A percentile compares a stretch with the other conserved stretches of the same genome.
phyloP scores from a whole-genome alignment of 495 filamentous ascomycete genomes.

The Penicillium desertorum region DNA sequence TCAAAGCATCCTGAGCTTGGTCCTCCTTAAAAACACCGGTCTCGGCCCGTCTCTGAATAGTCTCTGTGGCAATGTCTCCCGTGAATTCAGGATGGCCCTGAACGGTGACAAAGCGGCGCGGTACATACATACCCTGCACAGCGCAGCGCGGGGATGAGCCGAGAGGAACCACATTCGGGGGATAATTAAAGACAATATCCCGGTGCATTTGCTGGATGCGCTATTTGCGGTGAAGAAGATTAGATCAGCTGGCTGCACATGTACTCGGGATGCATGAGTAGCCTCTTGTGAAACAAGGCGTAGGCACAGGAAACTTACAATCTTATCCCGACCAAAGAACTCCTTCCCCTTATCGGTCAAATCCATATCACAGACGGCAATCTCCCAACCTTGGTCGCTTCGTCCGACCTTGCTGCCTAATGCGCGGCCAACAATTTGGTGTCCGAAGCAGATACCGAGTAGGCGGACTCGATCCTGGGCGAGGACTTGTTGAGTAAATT shows the following conservation, averaged over 20 bases:
- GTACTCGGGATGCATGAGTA: not conserved
- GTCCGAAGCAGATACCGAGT: constrained; percentile 86
- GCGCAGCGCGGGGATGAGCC: constrained; percentile 65
- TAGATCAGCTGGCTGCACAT: constrained; percentile 7
- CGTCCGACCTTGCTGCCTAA: constrained; percentile 66
- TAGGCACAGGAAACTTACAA: constrained; percentile 51
- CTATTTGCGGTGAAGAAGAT: constrained; percentile 39
- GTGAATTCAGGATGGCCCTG: constrained; percentile 94
- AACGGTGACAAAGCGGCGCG: constrained; percentile 66
- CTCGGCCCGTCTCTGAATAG: constrained; percentile 59
- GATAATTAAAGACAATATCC: constrained; percentile 70
- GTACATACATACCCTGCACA: constrained; percentile 79
- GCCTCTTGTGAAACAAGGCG: not conserved
- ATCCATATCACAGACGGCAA: constrained; percentile 67
- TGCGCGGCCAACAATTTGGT: constrained; percentile 83
- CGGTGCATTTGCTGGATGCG: constrained; percentile 87
- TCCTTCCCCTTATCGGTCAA: constrained; percentile 70
- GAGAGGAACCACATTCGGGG: constrained; percentile 59
- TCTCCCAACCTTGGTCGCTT: constrained; percentile 75
- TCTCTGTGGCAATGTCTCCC: constrained; percentile 66
- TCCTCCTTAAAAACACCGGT: constrained; percentile 66
- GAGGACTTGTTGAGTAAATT: constrained; percentile 62
- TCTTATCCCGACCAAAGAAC: constrained; percentile 65
- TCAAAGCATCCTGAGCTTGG: constrained; percentile 63
- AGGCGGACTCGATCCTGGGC: constrained; percentile 60